Evolutionary conservation across 208 protist genomes (phyloP).

Genomic region (Wallacemonas sp.): DNA sequence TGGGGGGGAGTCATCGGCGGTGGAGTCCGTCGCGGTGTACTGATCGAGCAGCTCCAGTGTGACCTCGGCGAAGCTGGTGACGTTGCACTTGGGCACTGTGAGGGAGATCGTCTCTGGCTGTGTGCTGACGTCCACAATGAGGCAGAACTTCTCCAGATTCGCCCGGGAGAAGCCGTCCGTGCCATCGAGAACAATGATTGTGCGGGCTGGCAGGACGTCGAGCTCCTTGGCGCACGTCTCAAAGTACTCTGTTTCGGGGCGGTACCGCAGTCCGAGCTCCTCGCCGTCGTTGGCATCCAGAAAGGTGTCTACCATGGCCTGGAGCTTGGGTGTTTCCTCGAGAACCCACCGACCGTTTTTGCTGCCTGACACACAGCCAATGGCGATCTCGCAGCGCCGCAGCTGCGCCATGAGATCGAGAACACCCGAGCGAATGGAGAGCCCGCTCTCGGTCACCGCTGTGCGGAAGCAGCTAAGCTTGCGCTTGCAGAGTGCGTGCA

Average conservation of each 20-base stretch:
- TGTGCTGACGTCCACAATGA: conserved; percentile 71
- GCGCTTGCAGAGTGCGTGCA: conserved; percentile 65
- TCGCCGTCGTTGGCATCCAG: conserved; percentile 79
- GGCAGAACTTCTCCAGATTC: conserved; percentile 72
- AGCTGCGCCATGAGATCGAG: conserved; percentile 72
- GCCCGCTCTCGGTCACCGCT: conserved; percentile 43
- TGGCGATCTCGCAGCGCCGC: conserved; percentile 65
- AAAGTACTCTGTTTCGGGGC: conserved; percentile 89
- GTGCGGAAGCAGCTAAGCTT: conserved; percentile 74
- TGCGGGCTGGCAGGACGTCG: conserved; percentile 50
- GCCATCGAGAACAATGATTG: conserved; percentile 80
- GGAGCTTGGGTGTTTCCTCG: conserved; percentile 56
- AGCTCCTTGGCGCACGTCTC: conserved; percentile 65
- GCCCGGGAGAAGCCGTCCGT: conserved; percentile 81
- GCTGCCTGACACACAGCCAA: conserved; percentile 86
- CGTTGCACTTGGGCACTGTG: conserved; percentile 35
- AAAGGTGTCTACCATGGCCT: conserved; percentile 65
- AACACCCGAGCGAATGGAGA: conserved; percentile 55
- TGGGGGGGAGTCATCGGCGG: not conserved
- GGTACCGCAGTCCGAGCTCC: conserved; percentile 51
- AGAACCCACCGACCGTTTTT: conserved; percentile 82
- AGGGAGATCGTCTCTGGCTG: conserved; percentile 44
- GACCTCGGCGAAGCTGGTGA: conserved; percentile 47
- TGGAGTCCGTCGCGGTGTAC: conserved; percentile 18
- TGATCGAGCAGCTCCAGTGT: conserved; percentile 57